Evolutionary conservation across 2,329 filamentous ascomycete species (phyloP), one percentile per base, ranked within the genome.

Genomic region (Fusarium humuli): DNA sequence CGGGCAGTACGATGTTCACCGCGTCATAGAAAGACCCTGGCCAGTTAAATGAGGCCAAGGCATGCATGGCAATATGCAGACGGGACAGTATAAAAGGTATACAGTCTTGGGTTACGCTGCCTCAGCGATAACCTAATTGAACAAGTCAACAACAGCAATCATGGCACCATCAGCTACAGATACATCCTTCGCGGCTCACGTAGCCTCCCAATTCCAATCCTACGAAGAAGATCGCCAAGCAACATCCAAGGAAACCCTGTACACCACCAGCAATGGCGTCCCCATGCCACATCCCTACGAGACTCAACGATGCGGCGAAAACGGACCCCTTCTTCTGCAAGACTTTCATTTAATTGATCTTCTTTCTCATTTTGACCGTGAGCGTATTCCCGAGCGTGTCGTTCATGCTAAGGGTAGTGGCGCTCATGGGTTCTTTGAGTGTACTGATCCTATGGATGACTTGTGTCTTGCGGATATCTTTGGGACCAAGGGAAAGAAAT

Each of bases 401-500:
- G 88, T 90, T 4, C 88, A 90, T 69, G 87, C 88, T 18, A 88
- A 88, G 73, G 88, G 85, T 14, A 82, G 82, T 18, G 88, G 86
- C 29, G 86, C 86, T 4, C 86, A 84, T 65, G 88, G 87, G 14
- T 85, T 69, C 78, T 88, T 70, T 81, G 88, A 82, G 72, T 80
- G 80, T 56, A 81, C 81, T 2, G 73, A 82, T 47, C 76, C 78
- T 4, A 82, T 88, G 57, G 83, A 85, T n/a, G 86, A 90, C 57
- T 73, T 90, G 41, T 88, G 83, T 9, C 80, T 81, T 4, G 85
- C 86, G 32, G 77, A 82, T 57, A 82, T 87, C 60, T 87, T 90
- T 74, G 85, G 82, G 74, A 82, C 86, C 60, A 83, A 88, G 56
- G 92, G 91, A 72, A 93, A 93, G 82, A 88, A 88, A 78, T 92